Evolutionary conservation across 257 asterid genomes (phyloP), one percentile per base, ranked within the genome.

Genomic region (Orobanche coerulescens): DNA sequence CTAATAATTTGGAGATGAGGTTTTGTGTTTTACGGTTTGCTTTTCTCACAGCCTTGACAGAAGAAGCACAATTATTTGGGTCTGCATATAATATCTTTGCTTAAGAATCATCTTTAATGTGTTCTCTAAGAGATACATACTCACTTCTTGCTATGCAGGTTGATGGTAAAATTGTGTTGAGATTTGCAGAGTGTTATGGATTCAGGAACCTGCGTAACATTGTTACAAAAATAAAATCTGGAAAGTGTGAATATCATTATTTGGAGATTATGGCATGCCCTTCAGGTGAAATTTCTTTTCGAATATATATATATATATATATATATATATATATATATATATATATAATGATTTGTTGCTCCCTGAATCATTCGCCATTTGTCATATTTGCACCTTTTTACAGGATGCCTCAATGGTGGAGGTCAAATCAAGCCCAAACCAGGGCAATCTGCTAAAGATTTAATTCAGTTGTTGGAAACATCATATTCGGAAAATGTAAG

Each of bases 261-360:
- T 47, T 93, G 82, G 99, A 93, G 87, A 87, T 93, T 59, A 93
- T 93, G 99, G 99, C 99, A 11, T 93, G 99, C 71, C 99, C 99
- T 62, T 93, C 99, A 61, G 97, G 99, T 90, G n/a, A 69, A n/a
- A 13, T 36, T 40, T 18, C 59, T 50, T 26, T 52, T 47, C 31
- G 53, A 7, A n/a, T n/a, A n/a, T n/a, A n/a, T n/a, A n/a, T n/a
- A n/a, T n/a, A n/a, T n/a, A n/a, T n/a, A n/a, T n/a, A 8, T 34
- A 7, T 61, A 34, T 56, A 8, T 39, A 40, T 33, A 43, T 24
- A 25, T 51, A 6, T 22, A 33, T 56, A 36, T 33, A 22, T 20
- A 13, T 25, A 39, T 60, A 50, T 2, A 25, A 24, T 47, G 15
- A 20, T 42, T n/a, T 19, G 36, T 33, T 46, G 67, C 33, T 62